Base-by-base conservation (phyloP, 2,329 filamentous ascomycete species). In the Aspergillus amoenus region DNA sequence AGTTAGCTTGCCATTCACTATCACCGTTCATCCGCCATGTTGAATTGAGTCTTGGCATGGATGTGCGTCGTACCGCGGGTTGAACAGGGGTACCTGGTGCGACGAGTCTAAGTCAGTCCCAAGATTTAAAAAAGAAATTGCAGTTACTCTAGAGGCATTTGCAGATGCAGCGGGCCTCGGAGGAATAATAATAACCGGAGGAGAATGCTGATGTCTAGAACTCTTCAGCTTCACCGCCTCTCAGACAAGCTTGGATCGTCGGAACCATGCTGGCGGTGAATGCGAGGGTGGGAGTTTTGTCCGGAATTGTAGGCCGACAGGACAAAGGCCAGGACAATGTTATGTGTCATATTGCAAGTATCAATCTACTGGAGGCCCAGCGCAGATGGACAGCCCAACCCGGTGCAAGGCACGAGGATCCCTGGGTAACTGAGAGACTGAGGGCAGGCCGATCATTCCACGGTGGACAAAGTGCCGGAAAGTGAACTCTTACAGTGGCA, bases 151-250 rank as follows among this genome's bases (percentile, higher is more conserved):
- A 48, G 30, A 32, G 5, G 32, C 18, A 49, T 34, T 30, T 45
- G 42, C 15, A n/a, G 46, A 49, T 49, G 37, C 37, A n/a, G 37
- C 44, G 27, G 27, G n/a, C 15, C 44, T 18, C 21, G 24, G 44
- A 34, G 18, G 11, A 32, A 17, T 46, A 27, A 43, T 5, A 30
- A 43, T 11, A 27, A 11, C 4, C 9, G 27, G 27, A 30, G 27
- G 27, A 32, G 27, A 46, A 12, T 9, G 44, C 24, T 46, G n/a
- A 9, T 15, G 24, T 46, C 44, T 34, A 3, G 21, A 44, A 27
- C 22, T 45, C 13, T 24, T 34, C 40, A 51, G 8, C 40, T 52
- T 53, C 41, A 53, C 50, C 50, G 50, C 27, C 42, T 46, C 21
- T 53, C 42, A 53, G 30, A 18, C 30, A 34, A 34, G 45, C 45